Evolutionary conservation across 1,139 yeast species (phyloP), one percentile per base, ranked within the genome.

Genomic region (Sugiyamaella neomexicana): DNA sequence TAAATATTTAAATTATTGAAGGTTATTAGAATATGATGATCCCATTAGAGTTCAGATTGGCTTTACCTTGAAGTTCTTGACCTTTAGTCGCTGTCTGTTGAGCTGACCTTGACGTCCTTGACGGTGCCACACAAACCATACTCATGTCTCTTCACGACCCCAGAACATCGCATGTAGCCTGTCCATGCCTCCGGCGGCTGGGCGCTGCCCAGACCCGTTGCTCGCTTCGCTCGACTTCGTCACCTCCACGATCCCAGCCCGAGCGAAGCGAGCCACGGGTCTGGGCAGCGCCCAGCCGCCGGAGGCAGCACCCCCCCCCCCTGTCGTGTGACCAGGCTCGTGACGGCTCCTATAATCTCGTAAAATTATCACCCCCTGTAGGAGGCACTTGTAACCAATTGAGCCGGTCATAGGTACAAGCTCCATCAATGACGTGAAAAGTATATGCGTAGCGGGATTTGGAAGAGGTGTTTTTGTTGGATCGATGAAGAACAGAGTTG

Each of bases 331-430:
- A n/a, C n/a, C n/a, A n/a, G n/a, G n/a, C n/a, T n/a, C n/a, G n/a
- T n/a, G n/a, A n/a, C n/a, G n/a, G n/a, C n/a, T n/a, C n/a, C 25
- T 50, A 44, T 32, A 63, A 49, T 51, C 46, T 47, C 9, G 83
- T 79, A 60, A 86, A 86, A 27, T 84, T 72, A 0, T 76, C 70
- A 0, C 89, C 87, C 0, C 91, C 90, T 15, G 79, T 61, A 1
- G 85, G 82, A 0, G 95, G 95, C 1, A 86, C 83, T 64, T 86
- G 95, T 38, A 86, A 73, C 95, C 95, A 86, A 66, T 86, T 86
- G 64, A 75, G 70, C 31, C 73, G 72, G 65, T 86, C 95, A 64
- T 85, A 86, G 32, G 77, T 68, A 31, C 74, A 68, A 1, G 63
- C 69, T 1, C 91, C 95, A 53, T 87, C 95, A 57, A 87, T 85